Conservation (phyloP, 331 rosid genomes). For the Malus hybrid region DNA sequence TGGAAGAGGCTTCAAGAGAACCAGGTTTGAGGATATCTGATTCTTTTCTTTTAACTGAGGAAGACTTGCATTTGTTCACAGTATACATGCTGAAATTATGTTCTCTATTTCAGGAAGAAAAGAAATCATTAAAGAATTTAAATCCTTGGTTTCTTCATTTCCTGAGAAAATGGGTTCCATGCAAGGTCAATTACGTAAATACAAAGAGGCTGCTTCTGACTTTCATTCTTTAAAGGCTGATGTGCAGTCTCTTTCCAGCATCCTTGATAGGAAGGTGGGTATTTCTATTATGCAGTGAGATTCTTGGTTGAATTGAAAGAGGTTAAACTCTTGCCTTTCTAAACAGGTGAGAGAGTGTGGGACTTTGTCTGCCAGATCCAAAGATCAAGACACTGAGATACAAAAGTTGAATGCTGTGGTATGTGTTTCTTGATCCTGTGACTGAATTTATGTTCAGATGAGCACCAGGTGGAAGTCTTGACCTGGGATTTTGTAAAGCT, state of each 20-base stretch:
- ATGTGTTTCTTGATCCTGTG: constrained; percentile 19
- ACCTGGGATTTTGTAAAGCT: not conserved
- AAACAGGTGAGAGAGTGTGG: constrained; percentile 72
- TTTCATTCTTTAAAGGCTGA: constrained; percentile 83
- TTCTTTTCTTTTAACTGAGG: not conserved
- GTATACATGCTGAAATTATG: constrained; percentile 18
- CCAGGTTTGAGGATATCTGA: constrained; percentile 41
- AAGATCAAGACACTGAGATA: constrained; percentile 58
- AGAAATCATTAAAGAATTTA: constrained; percentile 75
- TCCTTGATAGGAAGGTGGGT: constrained; percentile 85
- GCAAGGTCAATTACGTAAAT: constrained; percentile 71
- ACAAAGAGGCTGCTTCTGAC: constrained; percentile 82
- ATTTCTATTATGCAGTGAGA: constrained; percentile 5
- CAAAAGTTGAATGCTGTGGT: constrained; percentile 66
- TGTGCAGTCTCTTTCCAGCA: constrained; percentile 63
- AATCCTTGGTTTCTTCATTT: constrained; percentile 80
- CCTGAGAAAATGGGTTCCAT: constrained; percentile 88
- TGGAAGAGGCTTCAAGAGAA: constrained; percentile 72
- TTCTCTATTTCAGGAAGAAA: constrained; percentile 68
- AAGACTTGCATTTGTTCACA: not conserved
- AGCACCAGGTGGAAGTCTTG: not conserved
- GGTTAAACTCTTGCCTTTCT: constrained; percentile 8
- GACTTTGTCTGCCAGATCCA: constrained; percentile 40
- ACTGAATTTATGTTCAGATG: not conserved
- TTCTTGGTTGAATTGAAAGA: constrained; percentile 10